Evolutionary conservation across 495 filamentous ascomycete species (phyloP), one percentile per base, ranked within the genome.

Genomic region (Mytilinidion resinicola): DNA sequence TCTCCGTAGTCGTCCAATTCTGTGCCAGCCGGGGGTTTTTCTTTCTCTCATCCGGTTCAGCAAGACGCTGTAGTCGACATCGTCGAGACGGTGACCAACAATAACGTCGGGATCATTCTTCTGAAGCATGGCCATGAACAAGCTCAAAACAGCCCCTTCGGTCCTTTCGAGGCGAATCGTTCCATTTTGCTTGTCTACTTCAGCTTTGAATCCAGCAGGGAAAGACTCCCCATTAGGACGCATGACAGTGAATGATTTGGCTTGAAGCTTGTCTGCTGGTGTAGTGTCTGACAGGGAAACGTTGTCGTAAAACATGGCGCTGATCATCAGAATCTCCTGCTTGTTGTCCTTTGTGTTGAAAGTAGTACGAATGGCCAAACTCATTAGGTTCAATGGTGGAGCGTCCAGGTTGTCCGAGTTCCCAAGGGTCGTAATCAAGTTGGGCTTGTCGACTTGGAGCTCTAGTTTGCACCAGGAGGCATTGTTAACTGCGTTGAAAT

Each of bases 401-500:
- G 85, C 79, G 17, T 96, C 89, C 43, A 87, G 60, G 60, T 80
- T 87, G 53, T 96, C 91, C 5, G 83, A 79, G 62, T 96, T 89
- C 42, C 79, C 81, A 19, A 95, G 67, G 1, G 81, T 72, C 1
- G 78, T 78, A 60, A 98, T 83, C 49, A 80, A 77, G 56, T 83
- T 83, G 2, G 93, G 95, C 57, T 89, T 86, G 4, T 78, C 74
- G 39, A 90, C 84, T 64, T 87, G 82, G 47, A 95, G 82, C 73
- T 98, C 93, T 17, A 97, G 84, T 65, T 96, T 96, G 79, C 95
- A 96, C 83, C 93, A 92, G 1, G 95, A 97, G 17, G 89, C 85
- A 65, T 96, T 96, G 70, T 85, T 90, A n/a, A 96, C 73, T 1
- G 86, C 77, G 11, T 80, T 78, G 71, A 95, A 95, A 68, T 96